Percentiles rank a stretch among this genome's conserved stretches.
phyloP scores from a whole-genome alignment of 176 grass and related monocot genomes.

The Avena sativa region DNA sequence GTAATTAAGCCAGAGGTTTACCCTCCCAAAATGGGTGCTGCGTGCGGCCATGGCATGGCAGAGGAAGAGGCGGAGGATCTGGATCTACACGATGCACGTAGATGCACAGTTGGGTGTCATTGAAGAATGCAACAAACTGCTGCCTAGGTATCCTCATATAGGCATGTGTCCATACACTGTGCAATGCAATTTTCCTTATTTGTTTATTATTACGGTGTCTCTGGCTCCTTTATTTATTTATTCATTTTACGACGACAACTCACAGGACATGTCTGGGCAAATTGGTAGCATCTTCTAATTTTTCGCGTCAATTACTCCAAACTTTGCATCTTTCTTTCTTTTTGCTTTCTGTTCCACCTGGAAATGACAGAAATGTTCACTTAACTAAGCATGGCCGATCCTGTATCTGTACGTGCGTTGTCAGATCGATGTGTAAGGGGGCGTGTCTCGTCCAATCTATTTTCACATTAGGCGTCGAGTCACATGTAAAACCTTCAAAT shows the following conservation, averaged over 20 bases:
- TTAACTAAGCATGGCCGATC: neutral
- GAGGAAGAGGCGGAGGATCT: conserved; percentile 4
- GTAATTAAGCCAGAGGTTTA: neutral
- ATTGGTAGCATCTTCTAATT: neutral
- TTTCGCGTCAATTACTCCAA: neutral
- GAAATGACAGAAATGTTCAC: neutral
- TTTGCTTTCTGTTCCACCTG: neutral
- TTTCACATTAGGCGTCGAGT: neutral
- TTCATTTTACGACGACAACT: neutral
- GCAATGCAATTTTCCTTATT: neutral
- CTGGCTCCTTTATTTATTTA: neutral
- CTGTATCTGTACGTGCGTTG: neutral
- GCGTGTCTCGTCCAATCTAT: neutral
- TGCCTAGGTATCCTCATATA: conserved; percentile 15
- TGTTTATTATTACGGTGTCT: neutral
- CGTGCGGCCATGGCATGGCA: neutral
- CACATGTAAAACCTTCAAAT: conserved; percentile 10
- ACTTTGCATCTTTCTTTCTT: neutral
- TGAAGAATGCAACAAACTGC: neutral
- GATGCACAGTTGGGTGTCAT: neutral
- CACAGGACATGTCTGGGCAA: neutral
- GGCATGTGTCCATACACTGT: conserved; percentile 16
- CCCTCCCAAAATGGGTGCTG: conserved; percentile 1
- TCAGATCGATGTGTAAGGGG: neutral
- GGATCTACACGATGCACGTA: conserved; percentile 19